These are phyloP conservation scores for Vaccinium darrowii DNA, from an alignment of 148 eudicot species.

Conservation along the genomic window DNA sequence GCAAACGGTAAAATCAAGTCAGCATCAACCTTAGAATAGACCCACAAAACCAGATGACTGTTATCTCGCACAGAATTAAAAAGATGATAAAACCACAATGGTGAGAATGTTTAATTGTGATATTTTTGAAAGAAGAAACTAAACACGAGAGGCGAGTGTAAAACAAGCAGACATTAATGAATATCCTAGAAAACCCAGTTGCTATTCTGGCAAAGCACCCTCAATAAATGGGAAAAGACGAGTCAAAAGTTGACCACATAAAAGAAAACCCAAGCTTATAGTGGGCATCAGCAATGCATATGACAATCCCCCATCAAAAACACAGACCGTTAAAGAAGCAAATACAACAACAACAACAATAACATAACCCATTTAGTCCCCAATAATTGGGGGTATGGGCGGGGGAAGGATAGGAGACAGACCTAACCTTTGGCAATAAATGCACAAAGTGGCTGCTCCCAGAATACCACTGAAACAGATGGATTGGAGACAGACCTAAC, in stretches of 20 bases:
- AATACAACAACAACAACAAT: too few relatives aligned
- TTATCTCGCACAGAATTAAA: not conserved
- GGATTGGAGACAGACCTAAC: too few relatives aligned
- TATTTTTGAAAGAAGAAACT: not conserved
- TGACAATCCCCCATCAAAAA: not conserved
- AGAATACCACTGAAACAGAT: too few relatives aligned
- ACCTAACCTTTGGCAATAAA: too few relatives aligned
- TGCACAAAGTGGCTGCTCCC: too few relatives aligned
- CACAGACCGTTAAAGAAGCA: not conserved
- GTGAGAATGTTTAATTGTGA: not conserved
- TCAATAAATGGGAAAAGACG: not conserved
- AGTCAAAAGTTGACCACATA: not conserved
- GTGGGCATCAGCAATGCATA: not conserved
- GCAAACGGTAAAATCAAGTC: conserved; percentile 6
- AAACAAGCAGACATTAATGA: not conserved
- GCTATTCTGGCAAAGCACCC: not conserved
- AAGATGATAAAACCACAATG: not conserved
- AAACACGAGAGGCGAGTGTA: not conserved
- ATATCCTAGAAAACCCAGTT: not conserved
- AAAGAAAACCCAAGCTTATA: not conserved
- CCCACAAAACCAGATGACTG: not conserved
- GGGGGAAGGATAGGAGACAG: too few relatives aligned
- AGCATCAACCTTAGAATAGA: conserved; percentile 9
- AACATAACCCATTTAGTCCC: too few relatives aligned
- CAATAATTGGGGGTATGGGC: too few relatives aligned